Conservation (phyloP, 2,329 filamentous ascomycete species). For the Cladobotryum mycophilum region DNA sequence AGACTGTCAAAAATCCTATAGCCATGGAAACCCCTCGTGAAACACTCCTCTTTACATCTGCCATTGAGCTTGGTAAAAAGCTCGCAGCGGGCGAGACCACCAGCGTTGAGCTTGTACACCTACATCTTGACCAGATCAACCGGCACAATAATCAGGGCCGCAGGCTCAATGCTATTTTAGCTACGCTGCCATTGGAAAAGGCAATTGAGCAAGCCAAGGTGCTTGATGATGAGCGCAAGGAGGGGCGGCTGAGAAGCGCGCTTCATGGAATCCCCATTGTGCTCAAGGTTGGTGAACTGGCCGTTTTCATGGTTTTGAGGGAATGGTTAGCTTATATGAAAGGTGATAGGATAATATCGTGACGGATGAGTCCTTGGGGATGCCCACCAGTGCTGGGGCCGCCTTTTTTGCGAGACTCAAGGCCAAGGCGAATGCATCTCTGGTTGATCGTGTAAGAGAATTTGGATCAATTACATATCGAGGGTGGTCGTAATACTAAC, state of each 20-base stretch:
- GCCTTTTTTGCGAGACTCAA: constrained; percentile 12
- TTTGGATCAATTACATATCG: neutral
- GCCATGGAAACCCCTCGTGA: too few relatives aligned
- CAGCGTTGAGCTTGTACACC: too few relatives aligned
- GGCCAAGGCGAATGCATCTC: constrained; percentile 10
- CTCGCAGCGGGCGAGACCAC: too few relatives aligned
- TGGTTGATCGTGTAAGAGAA: constrained; percentile 9
- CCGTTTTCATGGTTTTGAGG: too few relatives aligned
- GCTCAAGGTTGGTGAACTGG: constrained; percentile 15
- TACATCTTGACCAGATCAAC: neutral
- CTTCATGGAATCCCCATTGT: constrained; percentile 21
- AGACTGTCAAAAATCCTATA: too few relatives aligned
- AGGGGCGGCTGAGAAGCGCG: constrained; percentile 14
- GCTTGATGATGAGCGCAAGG: constrained; percentile 17
- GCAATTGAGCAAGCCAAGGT: constrained; percentile 9
- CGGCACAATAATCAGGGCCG: neutral
- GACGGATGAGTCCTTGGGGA: constrained; percentile 14
- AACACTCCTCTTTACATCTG: too few relatives aligned
- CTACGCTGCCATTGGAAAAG: constrained; percentile 3
- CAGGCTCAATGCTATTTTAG: constrained; percentile 11
- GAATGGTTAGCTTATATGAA: neutral
- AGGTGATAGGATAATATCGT: constrained; percentile 13
- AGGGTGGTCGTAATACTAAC: neutral
- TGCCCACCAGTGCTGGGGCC: constrained; percentile 17
- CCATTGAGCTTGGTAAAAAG: too few relatives aligned